phyloP scores from a whole-genome alignment of 148 eudicot genomes.

The Rhododendron griersonianum region DNA sequence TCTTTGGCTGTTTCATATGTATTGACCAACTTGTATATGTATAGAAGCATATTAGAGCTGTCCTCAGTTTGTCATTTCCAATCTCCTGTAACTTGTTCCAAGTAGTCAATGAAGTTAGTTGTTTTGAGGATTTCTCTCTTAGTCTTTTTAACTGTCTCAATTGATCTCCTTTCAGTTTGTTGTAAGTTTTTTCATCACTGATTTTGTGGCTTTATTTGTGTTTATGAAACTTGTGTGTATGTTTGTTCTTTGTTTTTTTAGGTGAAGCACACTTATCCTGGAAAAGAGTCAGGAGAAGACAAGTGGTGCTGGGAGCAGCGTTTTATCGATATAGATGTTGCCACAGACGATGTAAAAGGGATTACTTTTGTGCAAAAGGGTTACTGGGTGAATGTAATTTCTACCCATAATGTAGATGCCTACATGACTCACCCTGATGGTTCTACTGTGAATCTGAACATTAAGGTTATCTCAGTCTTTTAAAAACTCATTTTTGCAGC shows the following conservation, averaged over 20 bases:
- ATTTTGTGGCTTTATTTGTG: not conserved
- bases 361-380: slow-evolving; percentile 74
- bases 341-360: slow-evolving; percentile 70
- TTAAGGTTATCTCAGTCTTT: slow-evolving; percentile 46
- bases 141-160: not conserved
- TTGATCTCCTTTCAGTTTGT: not conserved
- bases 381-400: slow-evolving; percentile 69
- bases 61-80: not conserved
- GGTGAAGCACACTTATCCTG: slow-evolving; percentile 64
- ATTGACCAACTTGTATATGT: not conserved
- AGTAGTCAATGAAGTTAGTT: not conserved
- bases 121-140: not conserved
- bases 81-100: not conserved
- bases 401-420: slow-evolving; percentile 85
- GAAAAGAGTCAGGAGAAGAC: slow-evolving; percentile 44
- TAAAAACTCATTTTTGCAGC: slow-evolving; percentile 3
- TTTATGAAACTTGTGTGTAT: not conserved
- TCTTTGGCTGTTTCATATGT: not conserved
- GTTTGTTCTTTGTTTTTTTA: slow-evolving; percentile 13
- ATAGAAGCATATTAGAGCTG: not conserved
- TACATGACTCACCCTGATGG: slow-evolving; percentile 65
- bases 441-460: slow-evolving; percentile 53
- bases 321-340: slow-evolving; percentile 61
- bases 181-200: not conserved
- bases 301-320: slow-evolving; percentile 96